phyloP scores from a whole-genome alignment of 768 basidiomycete species.

The Dictyophora rubrovolvata region DNA sequence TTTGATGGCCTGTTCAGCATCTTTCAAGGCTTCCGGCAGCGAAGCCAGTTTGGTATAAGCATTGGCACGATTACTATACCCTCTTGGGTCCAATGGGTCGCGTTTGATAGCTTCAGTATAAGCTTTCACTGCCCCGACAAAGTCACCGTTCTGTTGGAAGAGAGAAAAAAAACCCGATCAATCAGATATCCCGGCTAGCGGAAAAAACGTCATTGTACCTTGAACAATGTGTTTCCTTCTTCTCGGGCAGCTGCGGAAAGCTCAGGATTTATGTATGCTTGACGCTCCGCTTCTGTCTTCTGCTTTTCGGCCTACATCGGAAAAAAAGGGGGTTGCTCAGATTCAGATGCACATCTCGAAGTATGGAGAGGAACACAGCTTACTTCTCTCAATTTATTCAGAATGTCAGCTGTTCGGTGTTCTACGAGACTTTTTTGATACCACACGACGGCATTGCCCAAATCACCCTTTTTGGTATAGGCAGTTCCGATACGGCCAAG shows the following conservation, averaged over 20 bases:
- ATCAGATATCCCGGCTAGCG: background rate
- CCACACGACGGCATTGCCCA: constrained; percentile 72
- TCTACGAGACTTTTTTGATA: constrained; percentile 91
- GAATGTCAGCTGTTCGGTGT: constrained; percentile 88
- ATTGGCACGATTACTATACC: constrained; percentile 97
- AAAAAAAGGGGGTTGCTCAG: background rate
- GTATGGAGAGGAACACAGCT: background rate
- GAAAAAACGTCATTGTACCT: constrained; percentile 27
- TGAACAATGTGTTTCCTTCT: constrained; percentile 89
- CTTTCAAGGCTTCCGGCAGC: constrained; percentile 91
- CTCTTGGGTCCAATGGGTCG: constrained; percentile 78
- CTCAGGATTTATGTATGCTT: constrained; percentile 81
- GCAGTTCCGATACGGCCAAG: constrained; percentile 82
- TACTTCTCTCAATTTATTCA: constrained; percentile 73
- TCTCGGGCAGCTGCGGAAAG: constrained; percentile 76
- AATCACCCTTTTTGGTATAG: constrained; percentile 72
- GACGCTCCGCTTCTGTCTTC: constrained; percentile 66
- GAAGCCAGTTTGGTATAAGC: constrained; percentile 94
- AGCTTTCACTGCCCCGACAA: constrained; percentile 80
- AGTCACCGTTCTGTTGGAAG: constrained; percentile 50
- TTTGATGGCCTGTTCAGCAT: constrained; percentile 87
- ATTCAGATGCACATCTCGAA: background rate
- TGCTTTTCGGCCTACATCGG: constrained; percentile 49
- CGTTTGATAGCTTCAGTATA: constrained; percentile 98
- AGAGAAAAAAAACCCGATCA: background rate